These are phyloP conservation scores for Dionaea muscipula DNA, from an alignment of 179 eudicot genomes.

Conservation along the genomic window DNA sequence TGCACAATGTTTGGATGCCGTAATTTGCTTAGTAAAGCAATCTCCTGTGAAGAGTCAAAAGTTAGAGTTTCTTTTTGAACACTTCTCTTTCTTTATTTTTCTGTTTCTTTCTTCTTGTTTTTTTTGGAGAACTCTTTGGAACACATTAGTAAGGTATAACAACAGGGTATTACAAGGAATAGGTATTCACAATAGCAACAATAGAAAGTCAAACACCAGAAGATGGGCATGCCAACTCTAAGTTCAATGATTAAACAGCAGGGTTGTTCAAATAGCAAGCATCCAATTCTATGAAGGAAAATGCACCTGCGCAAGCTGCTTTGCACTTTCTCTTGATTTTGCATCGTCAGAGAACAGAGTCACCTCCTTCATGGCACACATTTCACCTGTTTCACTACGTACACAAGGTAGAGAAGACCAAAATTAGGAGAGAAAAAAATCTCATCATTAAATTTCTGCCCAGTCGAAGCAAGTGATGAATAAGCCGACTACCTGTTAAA, in stretches of 20 bases:
- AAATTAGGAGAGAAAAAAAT: constrained; percentile 10
- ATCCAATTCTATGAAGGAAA: no score
- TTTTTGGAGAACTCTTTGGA: no score
- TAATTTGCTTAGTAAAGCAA: constrained; percentile 55
- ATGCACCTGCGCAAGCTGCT: constrained; percentile 77
- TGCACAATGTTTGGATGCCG: constrained; percentile 86
- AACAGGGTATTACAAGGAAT: no score
- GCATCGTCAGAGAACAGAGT: constrained; percentile 86
- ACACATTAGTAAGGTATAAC: no score
- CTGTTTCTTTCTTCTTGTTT: no score
- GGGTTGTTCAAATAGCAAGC: no score
- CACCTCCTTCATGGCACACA: constrained; percentile 99
- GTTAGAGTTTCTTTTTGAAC: constrained; percentile 9
- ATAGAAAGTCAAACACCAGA: no score
- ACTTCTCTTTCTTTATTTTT: no score
- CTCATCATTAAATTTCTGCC: not conserved
- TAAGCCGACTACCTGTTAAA: constrained; percentile 59
- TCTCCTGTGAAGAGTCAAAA: constrained; percentile 42
- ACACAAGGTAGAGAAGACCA: constrained; percentile 4
- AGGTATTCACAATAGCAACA: no score
- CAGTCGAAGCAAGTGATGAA: not conserved
- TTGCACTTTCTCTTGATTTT: constrained; percentile 96
- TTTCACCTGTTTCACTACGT: constrained; percentile 80
- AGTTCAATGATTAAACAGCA: not conserved
- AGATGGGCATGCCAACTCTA: no score